phyloP scores from a whole-genome alignment of 768 basidiomycete genomes.

The Phylloporus scabripes region DNA sequence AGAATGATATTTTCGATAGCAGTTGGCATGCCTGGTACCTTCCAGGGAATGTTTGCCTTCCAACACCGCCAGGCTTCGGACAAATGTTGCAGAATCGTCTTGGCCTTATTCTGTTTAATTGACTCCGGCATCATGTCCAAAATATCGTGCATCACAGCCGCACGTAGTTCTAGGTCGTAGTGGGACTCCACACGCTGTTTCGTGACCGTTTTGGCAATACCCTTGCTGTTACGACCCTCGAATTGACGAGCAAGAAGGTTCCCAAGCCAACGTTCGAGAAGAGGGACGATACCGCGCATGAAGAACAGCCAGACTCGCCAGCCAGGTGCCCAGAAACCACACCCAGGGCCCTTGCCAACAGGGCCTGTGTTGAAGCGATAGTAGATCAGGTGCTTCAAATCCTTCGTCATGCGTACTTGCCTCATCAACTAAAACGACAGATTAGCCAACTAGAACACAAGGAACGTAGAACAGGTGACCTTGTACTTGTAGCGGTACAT shows the following conservation, averaged over 20 bases:
- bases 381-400: constrained; percentile 96
- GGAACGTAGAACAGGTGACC: constrained; percentile 36
- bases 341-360: constrained; percentile 97
- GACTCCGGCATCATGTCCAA: constrained; percentile 99
- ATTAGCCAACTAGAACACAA: constrained; percentile 5
- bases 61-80: constrained; percentile 99
- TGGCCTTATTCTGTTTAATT: constrained; percentile 99
- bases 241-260: constrained; percentile 98
- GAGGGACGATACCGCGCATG: constrained; percentile 97
- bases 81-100: constrained; percentile 96
- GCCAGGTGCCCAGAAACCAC: constrained; percentile 99
- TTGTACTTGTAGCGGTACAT: constrained; percentile 99
- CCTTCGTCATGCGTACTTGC: constrained; percentile 99
- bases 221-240: constrained; percentile 95
- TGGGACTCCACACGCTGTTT: constrained; percentile 99
- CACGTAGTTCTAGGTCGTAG: constrained; percentile 94
- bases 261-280: constrained; percentile 96
- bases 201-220: constrained; percentile 95
- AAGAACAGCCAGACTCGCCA: constrained; percentile 99
- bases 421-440: constrained; percentile 70
- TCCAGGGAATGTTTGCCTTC: constrained; percentile 99
- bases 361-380: constrained; percentile 99
- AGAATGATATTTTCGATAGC: constrained; percentile 99
- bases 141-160: constrained; percentile 99
- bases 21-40: constrained; percentile 98